Percentiles rank a stretch among this genome's conserved stretches.
phyloP scores from a whole-genome alignment of 768 basidiomycete species.

The Amanita subjunquillea region DNA sequence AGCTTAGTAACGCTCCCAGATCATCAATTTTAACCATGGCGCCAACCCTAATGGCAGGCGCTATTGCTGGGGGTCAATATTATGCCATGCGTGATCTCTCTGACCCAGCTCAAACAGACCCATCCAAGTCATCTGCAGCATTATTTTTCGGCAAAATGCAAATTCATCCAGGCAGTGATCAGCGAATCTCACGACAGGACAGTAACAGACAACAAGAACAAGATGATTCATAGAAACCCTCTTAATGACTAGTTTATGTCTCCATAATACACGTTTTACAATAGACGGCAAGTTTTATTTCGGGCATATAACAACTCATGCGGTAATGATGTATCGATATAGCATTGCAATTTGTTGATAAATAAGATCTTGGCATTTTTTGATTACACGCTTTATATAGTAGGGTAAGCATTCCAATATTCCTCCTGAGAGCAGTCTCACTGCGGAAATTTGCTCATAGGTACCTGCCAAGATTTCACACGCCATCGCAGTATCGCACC shows the following conservation, averaged over 20 bases:
- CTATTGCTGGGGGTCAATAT: conserved; percentile 60
- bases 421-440: background rate
- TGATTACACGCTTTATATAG: background rate
- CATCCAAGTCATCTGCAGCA: conserved; percentile 72
- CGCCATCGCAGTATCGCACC: no score
- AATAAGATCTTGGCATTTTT: background rate
- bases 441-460: background rate
- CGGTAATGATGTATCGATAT: background rate
- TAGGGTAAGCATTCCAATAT: background rate
- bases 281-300: background rate
- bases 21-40: conserved; percentile 40
- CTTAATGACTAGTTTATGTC: background rate
- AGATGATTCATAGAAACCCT: background rate
- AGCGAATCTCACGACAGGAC: background rate
- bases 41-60: conserved; percentile 31
- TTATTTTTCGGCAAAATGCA: conserved; percentile 81
- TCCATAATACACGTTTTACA: background rate
- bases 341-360: background rate
- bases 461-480: no score
- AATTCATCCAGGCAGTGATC: conserved; percentile 80
- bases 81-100: conserved; percentile 49
- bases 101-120: conserved; percentile 68
- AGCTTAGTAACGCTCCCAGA: conserved; percentile 9
- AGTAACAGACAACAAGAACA: background rate
- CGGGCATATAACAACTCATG: background rate